A percentile compares a stretch with the other conserved stretches of the same genome.
Conservation (phyloP, 352 stramenopile genomes). For the Globisporangium emineosum region DNA sequence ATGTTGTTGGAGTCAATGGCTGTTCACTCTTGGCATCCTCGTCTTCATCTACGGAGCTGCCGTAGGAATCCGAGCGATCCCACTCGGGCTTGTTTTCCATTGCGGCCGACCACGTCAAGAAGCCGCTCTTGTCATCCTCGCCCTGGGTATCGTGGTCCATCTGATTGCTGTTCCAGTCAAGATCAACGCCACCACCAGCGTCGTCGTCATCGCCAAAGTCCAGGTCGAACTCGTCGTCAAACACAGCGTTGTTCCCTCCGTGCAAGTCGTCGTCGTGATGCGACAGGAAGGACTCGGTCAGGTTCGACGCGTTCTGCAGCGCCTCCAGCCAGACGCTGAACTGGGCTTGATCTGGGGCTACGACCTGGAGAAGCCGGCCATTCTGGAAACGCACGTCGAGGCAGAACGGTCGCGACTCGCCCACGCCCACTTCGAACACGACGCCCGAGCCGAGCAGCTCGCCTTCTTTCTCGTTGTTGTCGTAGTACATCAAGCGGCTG, state of each 20-base stretch:
- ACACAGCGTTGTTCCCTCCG: slow-evolving; percentile 3
- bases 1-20: not conserved
- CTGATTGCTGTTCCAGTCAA: slow-evolving; percentile 34
- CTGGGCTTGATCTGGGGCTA: slow-evolving; percentile 46
- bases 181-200: slow-evolving; percentile 13
- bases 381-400: slow-evolving; percentile 76
- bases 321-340: slow-evolving; percentile 58
- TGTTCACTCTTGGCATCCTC: slow-evolving; percentile 9
- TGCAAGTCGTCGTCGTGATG: slow-evolving; percentile 25
- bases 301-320: slow-evolving; percentile 50
- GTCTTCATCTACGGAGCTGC: slow-evolving; percentile 25
- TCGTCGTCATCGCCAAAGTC: slow-evolving; percentile 27
- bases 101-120: slow-evolving; percentile 48
- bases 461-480: slow-evolving; percentile 25
- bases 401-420: slow-evolving; percentile 57
- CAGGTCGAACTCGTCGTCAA: slow-evolving; percentile 57
- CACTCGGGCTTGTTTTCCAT: slow-evolving; percentile 44
- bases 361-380: slow-evolving; percentile 59
- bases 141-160: slow-evolving; percentile 29
- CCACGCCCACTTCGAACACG: slow-evolving; percentile 62
- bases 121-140: slow-evolving; percentile 30
- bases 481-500: slow-evolving; percentile 65
- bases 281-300: slow-evolving; percentile 59
- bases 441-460: slow-evolving; percentile 55
- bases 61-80: slow-evolving; percentile 32